phyloP scores from a whole-genome alignment of 441 rosid species.

The Gossypium schwendimanii region DNA sequence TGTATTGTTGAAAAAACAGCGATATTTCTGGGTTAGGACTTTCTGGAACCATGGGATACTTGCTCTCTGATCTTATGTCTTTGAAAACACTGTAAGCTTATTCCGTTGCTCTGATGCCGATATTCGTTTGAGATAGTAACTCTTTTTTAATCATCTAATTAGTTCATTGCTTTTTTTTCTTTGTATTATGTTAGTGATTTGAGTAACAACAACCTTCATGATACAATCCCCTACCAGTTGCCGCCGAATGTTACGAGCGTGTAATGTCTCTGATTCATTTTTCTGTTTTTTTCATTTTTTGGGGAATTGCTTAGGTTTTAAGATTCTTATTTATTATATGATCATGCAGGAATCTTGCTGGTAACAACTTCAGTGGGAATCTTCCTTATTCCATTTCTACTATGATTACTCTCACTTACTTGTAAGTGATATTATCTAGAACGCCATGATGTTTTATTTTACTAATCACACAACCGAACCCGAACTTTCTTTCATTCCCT shows the following conservation, averaged over 20 bases:
- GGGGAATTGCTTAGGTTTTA: not conserved
- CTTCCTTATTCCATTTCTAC: constrained; percentile 80
- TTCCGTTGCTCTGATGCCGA: not conserved
- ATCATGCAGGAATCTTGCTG: constrained; percentile 76
- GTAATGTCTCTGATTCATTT: constrained; percentile 38
- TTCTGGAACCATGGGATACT: constrained; percentile 82
- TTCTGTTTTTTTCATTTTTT: constrained; percentile 6
- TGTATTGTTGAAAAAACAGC: constrained; percentile 31
- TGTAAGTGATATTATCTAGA: constrained; percentile 48
- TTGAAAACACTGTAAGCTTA: constrained; percentile 62
- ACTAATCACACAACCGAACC: not conserved
- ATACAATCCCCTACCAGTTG: constrained; percentile 78
- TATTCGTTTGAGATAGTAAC: constrained; percentile 5
- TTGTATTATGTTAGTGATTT: constrained; percentile 51
- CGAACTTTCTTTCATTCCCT: constrained; percentile 5
- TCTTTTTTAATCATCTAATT: constrained; percentile 14
- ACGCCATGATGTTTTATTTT: constrained; percentile 17
- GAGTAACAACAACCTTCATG: constrained; percentile 75
- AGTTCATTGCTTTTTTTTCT: constrained; percentile 12
- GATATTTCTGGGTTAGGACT: constrained; percentile 73
- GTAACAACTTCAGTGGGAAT: constrained; percentile 74
- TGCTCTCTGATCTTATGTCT: constrained; percentile 61
- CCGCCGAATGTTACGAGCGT: constrained; percentile 93
- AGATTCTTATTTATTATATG: constrained; percentile 5
- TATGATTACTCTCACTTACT: constrained; percentile 61